Evolutionary conservation across 2,329 filamentous ascomycete genomes (phyloP).

Genomic region (Thielaviopsis ethacetica): DNA sequence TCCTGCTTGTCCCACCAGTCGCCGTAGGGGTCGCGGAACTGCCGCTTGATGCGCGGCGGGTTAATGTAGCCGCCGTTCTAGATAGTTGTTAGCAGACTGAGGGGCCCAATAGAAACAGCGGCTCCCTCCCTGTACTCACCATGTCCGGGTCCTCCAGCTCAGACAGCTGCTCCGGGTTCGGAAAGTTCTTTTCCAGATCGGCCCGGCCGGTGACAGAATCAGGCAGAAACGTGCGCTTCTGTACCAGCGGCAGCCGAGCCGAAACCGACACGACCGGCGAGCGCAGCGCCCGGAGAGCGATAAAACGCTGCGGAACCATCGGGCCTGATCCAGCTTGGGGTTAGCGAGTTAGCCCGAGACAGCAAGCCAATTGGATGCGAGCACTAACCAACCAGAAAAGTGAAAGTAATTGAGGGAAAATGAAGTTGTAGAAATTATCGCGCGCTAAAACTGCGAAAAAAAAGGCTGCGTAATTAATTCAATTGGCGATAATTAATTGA

Average conservation of each 20-base stretch:
- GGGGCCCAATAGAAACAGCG: background rate
- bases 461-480: too few relatives aligned
- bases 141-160: conserved; percentile 50
- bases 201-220: conserved; percentile 28
- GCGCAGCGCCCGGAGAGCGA: conserved; percentile 24
- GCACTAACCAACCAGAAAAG: background rate
- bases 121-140: conserved; percentile 41
- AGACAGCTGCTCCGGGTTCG: conserved; percentile 29
- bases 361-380: background rate
- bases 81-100: conserved; percentile 9
- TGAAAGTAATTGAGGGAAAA: background rate
- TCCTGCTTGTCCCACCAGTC: conserved; percentile 98
- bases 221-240: conserved; percentile 42
- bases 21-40: conserved; percentile 81
- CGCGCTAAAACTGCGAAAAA: too few relatives aligned
- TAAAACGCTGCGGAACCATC: conserved; percentile 19
- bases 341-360: background rate
- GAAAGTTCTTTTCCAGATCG: conserved; percentile 35
- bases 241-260: conserved; percentile 30
- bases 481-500: too few relatives aligned
- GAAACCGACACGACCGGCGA: conserved; percentile 26
- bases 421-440: background rate
- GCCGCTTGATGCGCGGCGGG: conserved; percentile 65
- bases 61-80: conserved; percentile 77
- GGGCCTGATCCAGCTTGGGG: background rate